phyloP scores from a whole-genome alignment of 768 basidiomycete species.

The Naganishia kalamii region DNA sequence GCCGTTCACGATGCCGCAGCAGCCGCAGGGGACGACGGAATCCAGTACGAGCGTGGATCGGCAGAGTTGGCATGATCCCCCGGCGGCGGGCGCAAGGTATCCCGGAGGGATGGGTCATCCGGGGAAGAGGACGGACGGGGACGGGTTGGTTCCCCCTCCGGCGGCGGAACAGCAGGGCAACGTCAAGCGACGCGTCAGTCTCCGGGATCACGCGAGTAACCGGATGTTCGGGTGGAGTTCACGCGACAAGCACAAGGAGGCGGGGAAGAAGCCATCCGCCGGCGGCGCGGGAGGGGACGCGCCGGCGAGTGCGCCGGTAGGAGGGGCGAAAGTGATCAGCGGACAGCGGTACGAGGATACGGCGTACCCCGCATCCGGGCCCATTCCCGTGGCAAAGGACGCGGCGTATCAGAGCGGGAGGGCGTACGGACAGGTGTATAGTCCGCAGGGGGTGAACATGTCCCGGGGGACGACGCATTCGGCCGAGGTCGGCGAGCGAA shows the following conservation, averaged over 20 bases:
- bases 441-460: neutral
- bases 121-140: no score
- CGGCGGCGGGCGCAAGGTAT: no score
- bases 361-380: neutral
- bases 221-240: constrained; percentile 20
- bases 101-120: no score
- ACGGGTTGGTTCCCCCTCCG: neutral
- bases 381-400: neutral
- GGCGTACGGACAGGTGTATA: neutral
- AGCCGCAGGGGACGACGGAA: neutral
- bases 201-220: constrained; percentile 6
- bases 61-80: neutral
- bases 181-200: constrained; percentile 17
- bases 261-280: constrained; percentile 10
- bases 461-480: constrained; percentile 3
- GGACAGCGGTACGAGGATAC: constrained; percentile 1
- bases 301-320: neutral
- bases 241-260: constrained; percentile 19
- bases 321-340: neutral
- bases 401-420: neutral
- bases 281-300: neutral
- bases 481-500: neutral
- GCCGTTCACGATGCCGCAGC: constrained; percentile 11
- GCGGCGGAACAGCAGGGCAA: neutral
- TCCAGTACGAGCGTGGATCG: neutral